Conservation (phyloP, 129 eudicot species). For the sunflower (Helianthus annuus) region HanXRQr2.0-SUNRISE NC_035444.2:121582213-121582712, state of each 20-base stretch:
- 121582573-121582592: neutral
- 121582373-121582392: constrained; percentile 55
- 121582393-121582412: neutral
- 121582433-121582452: constrained; percentile 46
- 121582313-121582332: constrained; percentile 83
- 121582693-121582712: constrained; percentile 98
- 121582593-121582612: constrained; percentile 59
- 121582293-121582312: constrained; percentile 93
- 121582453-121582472: constrained; percentile 82
- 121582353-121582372: constrained; percentile 99
- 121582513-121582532: constrained; percentile 93
- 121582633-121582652: constrained; percentile 93
- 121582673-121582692: constrained; percentile 99
- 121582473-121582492: constrained; percentile 93
- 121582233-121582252: neutral
- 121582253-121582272: constrained; percentile 44
- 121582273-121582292: constrained; percentile 88
- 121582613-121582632: constrained; percentile 77
- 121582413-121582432: neutral
- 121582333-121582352: constrained; percentile 96
- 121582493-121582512: constrained; percentile 91
- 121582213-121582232: neutral
- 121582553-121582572: neutral
- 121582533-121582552: constrained; percentile 10
- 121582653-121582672: constrained; percentile 99